Evolutionary conservation across 75 land plant genomes (phyloP), one percentile per base, ranked within the genome.

Genomic region (Azolla pinnata): DNA sequence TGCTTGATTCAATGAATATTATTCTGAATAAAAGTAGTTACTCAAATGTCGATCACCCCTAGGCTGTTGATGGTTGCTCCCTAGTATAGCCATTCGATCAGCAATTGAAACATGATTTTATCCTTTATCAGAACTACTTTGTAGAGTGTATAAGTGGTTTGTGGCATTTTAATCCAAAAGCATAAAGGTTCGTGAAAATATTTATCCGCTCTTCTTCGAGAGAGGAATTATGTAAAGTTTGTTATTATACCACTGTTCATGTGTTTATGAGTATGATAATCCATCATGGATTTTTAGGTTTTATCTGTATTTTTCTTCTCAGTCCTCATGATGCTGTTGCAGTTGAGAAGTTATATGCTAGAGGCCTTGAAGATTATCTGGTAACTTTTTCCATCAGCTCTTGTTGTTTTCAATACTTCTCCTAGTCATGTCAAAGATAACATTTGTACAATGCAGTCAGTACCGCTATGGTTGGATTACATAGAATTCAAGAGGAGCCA

Each of bases 381-480:
- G 99, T 95, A 68, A 80, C 62, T 50, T 46, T 34, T 60, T 17
- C 28, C 49, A 35, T 23, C 10, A 3, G 26, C 7, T 35, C 32
- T 19, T 62, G 17, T 29, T 28, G 1, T 16, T 50, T 26, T 47
- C 51, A 50, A 17, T 12, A 4, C 20, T 59, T 70, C 49, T 34
- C 19, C 29, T 45, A 0, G 46, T 42, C 23, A 33, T n/a, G 31
- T 54, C 2, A 29, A 53, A 17, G 12, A 25, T 1, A 18, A 54
- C 31, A 54, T 9, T 1, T 16, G 51, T 64, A 8, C 45, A 12
- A 32, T 74, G 76, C 83, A 88, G 96, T 89, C 90, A 53, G 73
- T 80, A n/a, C 62, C 87, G 29, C 71, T 95, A 12, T 95, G 99
- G 99, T 64, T 75, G 53, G 91, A 95, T 44, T 95, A 95, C 54